These are phyloP conservation scores for Ophiocordyceps camponoti-leonardi DNA, from an alignment of 2,329 filamentous ascomycete genomes.

Conservation along the genomic window DNA sequence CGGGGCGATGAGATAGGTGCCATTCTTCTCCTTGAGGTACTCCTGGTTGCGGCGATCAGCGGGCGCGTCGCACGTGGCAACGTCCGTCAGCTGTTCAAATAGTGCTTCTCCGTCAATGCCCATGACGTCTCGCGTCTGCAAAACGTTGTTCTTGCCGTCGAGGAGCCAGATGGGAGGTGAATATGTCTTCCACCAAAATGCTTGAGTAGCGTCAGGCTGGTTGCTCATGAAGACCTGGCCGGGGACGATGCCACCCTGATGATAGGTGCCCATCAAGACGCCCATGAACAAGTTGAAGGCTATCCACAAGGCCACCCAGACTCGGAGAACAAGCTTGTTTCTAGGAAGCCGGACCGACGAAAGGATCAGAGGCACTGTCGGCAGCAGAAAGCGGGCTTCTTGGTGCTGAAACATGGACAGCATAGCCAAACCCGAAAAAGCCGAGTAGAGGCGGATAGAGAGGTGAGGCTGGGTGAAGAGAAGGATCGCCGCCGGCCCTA, in stretches of 20 bases:
- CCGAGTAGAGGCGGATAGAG: constrained; percentile 52
- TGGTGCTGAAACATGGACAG: constrained; percentile 65
- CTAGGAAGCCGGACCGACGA: constrained; percentile 54
- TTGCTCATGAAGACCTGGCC: constrained; percentile 59
- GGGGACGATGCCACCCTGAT: constrained; percentile 64
- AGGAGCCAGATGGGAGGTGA: constrained; percentile 67
- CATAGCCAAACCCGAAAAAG: constrained; percentile 51
- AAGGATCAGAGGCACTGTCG: constrained; percentile 59
- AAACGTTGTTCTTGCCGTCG: constrained; percentile 54
- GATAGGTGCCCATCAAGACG: constrained; percentile 62
- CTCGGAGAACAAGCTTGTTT: constrained; percentile 26
- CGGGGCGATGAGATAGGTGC: constrained; percentile 57
- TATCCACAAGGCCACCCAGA: constrained; percentile 47
- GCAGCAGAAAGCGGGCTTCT: constrained; percentile 62
- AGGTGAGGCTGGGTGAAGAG: constrained; percentile 39
- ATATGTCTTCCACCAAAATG: constrained; percentile 78
- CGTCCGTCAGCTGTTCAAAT: constrained; percentile 36
- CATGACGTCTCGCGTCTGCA: constrained; percentile 60
- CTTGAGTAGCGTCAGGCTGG: constrained; percentile 49
- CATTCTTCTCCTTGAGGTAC: constrained; percentile 42
- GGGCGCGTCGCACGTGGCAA: constrained; percentile 46
- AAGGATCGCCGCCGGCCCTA: constrained; percentile 51
- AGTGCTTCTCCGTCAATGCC: constrained; percentile 46
- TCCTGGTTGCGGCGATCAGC: constrained; percentile 36
- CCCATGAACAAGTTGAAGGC: constrained; percentile 53